phyloP scores from a whole-genome alignment of 1,284 basidiomycete genomes.

The Rhodotorula glutinis region DNA sequence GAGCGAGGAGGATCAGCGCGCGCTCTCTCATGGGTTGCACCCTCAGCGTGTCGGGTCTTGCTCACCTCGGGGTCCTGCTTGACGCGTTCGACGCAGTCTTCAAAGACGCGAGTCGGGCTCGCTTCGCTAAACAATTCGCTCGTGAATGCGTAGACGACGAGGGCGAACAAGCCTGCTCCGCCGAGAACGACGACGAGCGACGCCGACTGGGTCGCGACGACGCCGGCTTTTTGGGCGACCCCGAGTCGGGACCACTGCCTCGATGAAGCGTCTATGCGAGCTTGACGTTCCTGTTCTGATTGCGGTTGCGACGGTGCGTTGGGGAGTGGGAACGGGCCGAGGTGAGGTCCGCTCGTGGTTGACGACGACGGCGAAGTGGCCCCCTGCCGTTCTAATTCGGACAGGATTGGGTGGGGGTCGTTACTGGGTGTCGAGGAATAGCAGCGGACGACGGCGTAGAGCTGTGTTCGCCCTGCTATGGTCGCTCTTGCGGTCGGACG shows the following conservation, averaged over 20 bases:
- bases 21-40: too few relatives aligned
- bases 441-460: background rate
- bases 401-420: slow-evolving; percentile 23
- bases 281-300: slow-evolving; percentile 4
- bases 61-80: slow-evolving; percentile 22
- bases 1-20: background rate
- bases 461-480: too few relatives aligned
- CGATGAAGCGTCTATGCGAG: slow-evolving; percentile 6
- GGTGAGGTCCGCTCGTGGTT: slow-evolving; percentile 4
- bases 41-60: too few relatives aligned
- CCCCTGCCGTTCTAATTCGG: slow-evolving; percentile 7
- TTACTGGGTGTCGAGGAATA: background rate
- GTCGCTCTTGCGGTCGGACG: too few relatives aligned
- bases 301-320: background rate
- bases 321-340: slow-evolving; percentile 36
- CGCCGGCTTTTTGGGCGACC: background rate
- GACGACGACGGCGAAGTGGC: background rate
- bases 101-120: slow-evolving; percentile 37
- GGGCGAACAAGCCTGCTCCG: slow-evolving; percentile 20
- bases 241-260: slow-evolving; percentile 19
- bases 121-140: slow-evolving; percentile 33
- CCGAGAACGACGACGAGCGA: slow-evolving; percentile 29
- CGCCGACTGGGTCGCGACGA: slow-evolving; percentile 21
- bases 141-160: slow-evolving; percentile 26
- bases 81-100: slow-evolving; percentile 36